Base-by-base conservation (phyloP, 2,329 filamentous ascomycete genomes). In the Penicillium sp. region DNA sequence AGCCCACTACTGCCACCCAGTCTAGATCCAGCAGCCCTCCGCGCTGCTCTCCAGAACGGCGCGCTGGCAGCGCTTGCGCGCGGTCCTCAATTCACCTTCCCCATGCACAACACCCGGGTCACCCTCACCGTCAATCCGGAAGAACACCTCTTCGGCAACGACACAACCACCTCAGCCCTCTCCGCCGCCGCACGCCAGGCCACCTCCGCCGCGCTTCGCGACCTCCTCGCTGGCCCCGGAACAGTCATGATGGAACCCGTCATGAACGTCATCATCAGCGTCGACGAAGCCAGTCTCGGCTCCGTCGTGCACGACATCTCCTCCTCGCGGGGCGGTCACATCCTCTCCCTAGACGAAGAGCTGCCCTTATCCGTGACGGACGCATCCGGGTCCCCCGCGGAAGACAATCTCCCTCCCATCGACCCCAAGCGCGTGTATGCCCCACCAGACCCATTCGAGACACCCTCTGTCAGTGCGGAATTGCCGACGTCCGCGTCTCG, bases 211-310 rank as follows among this genome's bases (percentile, higher is more conserved):
- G 88, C 89, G 0, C 83, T 98, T 0, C 84, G 85, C 53, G 82
- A 86, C 17, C 86, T 78, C 37, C 47, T 67, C 28, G 37, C 64
- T 15, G 60, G 63, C 4, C 53, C 63, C 2, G 70, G 73, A 2
- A 84, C 92, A 1, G 84, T 84, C 1, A 81, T 99, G 41, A 89
- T 98, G 78, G 95, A 99, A 72, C 95, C 95, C 1, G 90, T 99
- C 56, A 97, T 98, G 92, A 88, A 88, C 61, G 91, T 91, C 5
- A 87, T 89, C 54, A 96, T 99, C 71, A 88, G 86, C 65, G 92
- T 95, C 52, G 91, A 95, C 54, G 94, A 97, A 76, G 83, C 84
- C 5, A 88, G 86, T 6, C 88, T 96, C 1, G 92, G 93, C 4
- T 85, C 85, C 4, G 90, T 99, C 10, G 88, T 96, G 37, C 91